Evolutionary conservation across 495 filamentous ascomycete species (phyloP), one percentile per base, ranked within the genome.

Genomic region (Friedmanniomyces endolithicus): DNA sequence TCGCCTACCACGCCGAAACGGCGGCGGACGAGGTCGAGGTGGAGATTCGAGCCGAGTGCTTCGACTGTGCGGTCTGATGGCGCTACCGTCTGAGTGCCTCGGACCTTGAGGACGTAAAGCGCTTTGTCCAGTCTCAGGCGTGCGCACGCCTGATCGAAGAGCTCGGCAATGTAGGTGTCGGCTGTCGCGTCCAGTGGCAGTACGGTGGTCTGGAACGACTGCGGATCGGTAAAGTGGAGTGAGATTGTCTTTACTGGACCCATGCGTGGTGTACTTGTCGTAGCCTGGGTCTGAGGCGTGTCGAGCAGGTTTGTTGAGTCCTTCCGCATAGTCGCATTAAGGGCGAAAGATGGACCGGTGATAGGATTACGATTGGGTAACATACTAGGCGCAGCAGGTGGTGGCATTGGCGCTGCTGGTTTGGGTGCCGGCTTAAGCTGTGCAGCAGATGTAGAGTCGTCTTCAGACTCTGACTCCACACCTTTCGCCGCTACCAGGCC

Each of bases 141-240:
- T 52, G 87, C 83, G 65, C 92, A 97, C 1, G 90, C 84, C n/a
- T 79, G 78, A 60, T 96, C 90, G 40, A 95, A 77, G 25, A 97
- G 82, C 67, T 98, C 92, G 14, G 88, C 89, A 25, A 98, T 81
- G 65, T 94, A 97, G 35, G 87, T 96, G 63, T 96, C 92, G 1
- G 88, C 90, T 3, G 87, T 90, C 20, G 90, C 86, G 62, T 88
- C 85, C 14, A 96, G 72, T 1, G 85, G 85, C 43, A 85, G 80
- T 9, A 70, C 69, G 55, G 80, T 77, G 0, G 75, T 74, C 23
- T 75, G 77, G 37, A 76, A 80, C 53, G 84, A 78, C 11, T 81
- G 64, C 12, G 55, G 50, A 57, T 94, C 88, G 22, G 83, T 78
- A 63, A 87, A 90, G 56, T 90, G 84, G 48, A 98, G 86, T 41